Percentiles rank a stretch among this genome's conserved stretches.
These are phyloP conservation scores for Raddia guianensis DNA, from an alignment of 176 grass and related monocot species.

Conservation along the genomic window DNA sequence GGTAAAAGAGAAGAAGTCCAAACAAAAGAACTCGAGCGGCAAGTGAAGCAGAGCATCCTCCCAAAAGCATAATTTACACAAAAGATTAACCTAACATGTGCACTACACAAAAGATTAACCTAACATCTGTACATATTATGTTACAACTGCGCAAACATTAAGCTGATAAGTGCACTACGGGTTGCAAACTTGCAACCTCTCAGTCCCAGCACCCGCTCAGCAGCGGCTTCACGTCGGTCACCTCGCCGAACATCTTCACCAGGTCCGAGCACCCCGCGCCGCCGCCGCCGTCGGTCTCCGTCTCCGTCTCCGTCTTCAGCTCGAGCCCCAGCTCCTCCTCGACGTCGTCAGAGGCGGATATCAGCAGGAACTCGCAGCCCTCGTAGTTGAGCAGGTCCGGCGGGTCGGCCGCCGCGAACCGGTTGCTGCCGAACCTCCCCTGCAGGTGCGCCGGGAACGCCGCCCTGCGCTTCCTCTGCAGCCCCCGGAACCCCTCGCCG, in stretches of 20 bases:
- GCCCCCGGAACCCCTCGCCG: slow-evolving; percentile 52
- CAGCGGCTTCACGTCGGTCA: slow-evolving; percentile 62
- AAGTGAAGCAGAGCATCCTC: no score
- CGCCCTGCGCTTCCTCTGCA: slow-evolving; percentile 71
- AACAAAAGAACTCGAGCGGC: no score
- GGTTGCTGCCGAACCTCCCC: slow-evolving; percentile 55
- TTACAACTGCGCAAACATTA: no score
- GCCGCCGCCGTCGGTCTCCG: background rate
- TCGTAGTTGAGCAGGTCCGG: slow-evolving; percentile 89
- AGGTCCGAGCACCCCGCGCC: slow-evolving; percentile 53
- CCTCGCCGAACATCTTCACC: slow-evolving; percentile 61
- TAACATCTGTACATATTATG: no score
- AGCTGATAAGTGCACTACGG: no score
- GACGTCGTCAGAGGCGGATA: slow-evolving; percentile 75
- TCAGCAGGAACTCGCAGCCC: slow-evolving; percentile 84
- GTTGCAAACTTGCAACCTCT: background rate
- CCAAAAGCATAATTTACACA: no score
- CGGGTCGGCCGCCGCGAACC: slow-evolving; percentile 66
- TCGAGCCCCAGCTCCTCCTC: slow-evolving; percentile 80
- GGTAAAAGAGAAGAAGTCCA: no score
- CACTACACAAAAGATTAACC: no score
- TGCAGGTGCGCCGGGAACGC: slow-evolving; percentile 69
- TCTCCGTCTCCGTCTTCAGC: slow-evolving; percentile 59
- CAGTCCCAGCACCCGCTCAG: slow-evolving; percentile 67
- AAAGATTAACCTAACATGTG: no score